Evolutionary conservation across 805 yeast genomes (phyloP), one percentile per base, ranked within the genome.

Genomic region (Sugiyamaella boreocaroliniensis): DNA sequence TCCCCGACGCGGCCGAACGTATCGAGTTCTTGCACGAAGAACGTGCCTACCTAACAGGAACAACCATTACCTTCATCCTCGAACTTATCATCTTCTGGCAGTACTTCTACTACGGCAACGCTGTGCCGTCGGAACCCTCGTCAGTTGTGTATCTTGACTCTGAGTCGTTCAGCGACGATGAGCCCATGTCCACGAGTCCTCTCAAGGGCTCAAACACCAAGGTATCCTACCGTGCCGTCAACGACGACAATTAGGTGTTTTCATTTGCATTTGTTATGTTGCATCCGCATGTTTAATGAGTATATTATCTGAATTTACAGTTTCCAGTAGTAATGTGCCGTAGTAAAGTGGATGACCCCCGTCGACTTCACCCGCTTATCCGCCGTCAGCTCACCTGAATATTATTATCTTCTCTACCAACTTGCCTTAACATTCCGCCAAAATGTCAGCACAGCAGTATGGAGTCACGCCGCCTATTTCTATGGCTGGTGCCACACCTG

Each of bases 401-500:
- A 22, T 22, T 22, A 22, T 22, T 22, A 10, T 9, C 37, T 32
- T 32, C 37, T 11, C 37, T 32, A 10, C 37, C 37, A 10, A 14
- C 37, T 32, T 10, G 3, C 37, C 37, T 11, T 14, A 10, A 32
- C 37, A 32, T 11, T 10, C 37, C 37, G 37, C n/a, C n/a, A 32
- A 32, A 10, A 32, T 32, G 37, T 32, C 37, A 10, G 48, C 55
- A 4, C 57, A 57, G 32, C 73, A 72, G 57, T 83, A 73, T 60
- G 93, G 93, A 44, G 86, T 86, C 29, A 86, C 93, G 16, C 80
- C 79, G 18, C 97, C 98, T 0, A 86, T 92, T 40, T 88, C 97
- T 0, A 68, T 76, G n/a, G 88, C 83, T 0, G 87, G 86, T 9
- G 90, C 99, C 0, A 85, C 95, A 0, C 81, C 88, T 1, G 80